Conservation (phyloP, 108 stramenopile genomes). For the Skeletonema menzelii region DNA sequence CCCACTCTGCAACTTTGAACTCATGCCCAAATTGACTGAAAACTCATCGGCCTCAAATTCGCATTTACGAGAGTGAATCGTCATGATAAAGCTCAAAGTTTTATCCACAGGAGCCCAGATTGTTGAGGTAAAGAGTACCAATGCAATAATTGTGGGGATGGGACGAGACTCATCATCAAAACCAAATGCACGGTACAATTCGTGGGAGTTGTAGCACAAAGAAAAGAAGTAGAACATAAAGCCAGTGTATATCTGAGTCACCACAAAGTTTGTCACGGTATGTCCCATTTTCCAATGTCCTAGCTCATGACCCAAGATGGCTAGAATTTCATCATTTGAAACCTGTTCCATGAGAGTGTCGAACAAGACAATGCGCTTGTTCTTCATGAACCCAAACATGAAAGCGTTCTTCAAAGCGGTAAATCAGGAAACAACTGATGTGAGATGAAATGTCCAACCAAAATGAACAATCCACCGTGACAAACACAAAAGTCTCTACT, state of each 20-base stretch:
- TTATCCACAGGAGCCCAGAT: slow-evolving; percentile 98
- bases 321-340: slow-evolving; percentile 87
- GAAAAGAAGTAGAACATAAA: slow-evolving; percentile 93
- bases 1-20: slow-evolving; percentile 81
- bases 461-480: too few relatives aligned
- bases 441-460: neutral
- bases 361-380: slow-evolving; percentile 98
- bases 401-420: slow-evolving; percentile 83
- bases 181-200: slow-evolving; percentile 94
- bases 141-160: slow-evolving; percentile 87
- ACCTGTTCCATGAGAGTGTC: slow-evolving; percentile 95
- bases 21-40: slow-evolving; percentile 87
- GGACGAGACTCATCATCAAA: slow-evolving; percentile 73
- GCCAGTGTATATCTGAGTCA: slow-evolving; percentile 91
- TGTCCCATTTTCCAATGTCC: slow-evolving; percentile 99
- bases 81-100: slow-evolving; percentile 88
- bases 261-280: slow-evolving; percentile 89
- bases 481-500: neutral
- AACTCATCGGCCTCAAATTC: slow-evolving; percentile 96
- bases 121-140: slow-evolving; percentile 90
- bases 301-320: slow-evolving; percentile 92
- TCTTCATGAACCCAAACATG: slow-evolving; percentile 97
- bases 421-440: neutral
- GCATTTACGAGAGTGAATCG: slow-evolving; percentile 80
- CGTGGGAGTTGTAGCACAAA: slow-evolving; percentile 63